Base-by-base conservation (phyloP, 768 basidiomycete genomes). In the Suillus occidentalis region DNA sequence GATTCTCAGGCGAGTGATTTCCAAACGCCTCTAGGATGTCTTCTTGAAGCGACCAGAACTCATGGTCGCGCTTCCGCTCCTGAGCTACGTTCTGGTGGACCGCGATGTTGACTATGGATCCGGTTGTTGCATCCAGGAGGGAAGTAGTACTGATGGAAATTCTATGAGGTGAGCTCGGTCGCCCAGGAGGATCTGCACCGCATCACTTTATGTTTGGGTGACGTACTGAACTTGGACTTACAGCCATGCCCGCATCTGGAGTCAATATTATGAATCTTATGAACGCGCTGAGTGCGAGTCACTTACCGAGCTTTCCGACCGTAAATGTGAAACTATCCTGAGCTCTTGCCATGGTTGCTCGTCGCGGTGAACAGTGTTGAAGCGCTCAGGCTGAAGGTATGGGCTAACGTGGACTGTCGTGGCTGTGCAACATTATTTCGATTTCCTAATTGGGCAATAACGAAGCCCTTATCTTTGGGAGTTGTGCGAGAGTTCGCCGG, bases 61-160 rank as follows among this genome's bases (percentile, higher is more conserved):
- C 89, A 5, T 80, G 76, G 65, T 94, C 89, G 66, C 94, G 86
- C 67, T 87, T 85, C 69, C 89, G 86, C 75, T 99, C 97, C 71
- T 97, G 95, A 0, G 82, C 73, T 39, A 87, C 77, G 73, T 99
- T 97, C 68, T 95, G 90, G 72, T 93, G 87, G 16, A 99, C 96
- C 3, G 95, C 89, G 76, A 99, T 99, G 75, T 95, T 97, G 70
- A 99, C 94, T 69, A 99, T 98, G 22, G 95, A 97, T 6, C 97
- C 97, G 0, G 96, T 88, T 10, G 91, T 89, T 1, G 94, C 89
- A n/a, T 16, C 96, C 96, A 0, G 95, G 92, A 1, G 97, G 97
- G 97, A 8, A 99, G 82, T 1, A 99, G 85, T 45, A 99, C 84
- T 0, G 97, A 99, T 1, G 97, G 97, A 76, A 99, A 99, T 77